phyloP scores from a whole-genome alignment of 2,329 filamentous ascomycete species.

The Apiospora kogelbergensis region DNA sequence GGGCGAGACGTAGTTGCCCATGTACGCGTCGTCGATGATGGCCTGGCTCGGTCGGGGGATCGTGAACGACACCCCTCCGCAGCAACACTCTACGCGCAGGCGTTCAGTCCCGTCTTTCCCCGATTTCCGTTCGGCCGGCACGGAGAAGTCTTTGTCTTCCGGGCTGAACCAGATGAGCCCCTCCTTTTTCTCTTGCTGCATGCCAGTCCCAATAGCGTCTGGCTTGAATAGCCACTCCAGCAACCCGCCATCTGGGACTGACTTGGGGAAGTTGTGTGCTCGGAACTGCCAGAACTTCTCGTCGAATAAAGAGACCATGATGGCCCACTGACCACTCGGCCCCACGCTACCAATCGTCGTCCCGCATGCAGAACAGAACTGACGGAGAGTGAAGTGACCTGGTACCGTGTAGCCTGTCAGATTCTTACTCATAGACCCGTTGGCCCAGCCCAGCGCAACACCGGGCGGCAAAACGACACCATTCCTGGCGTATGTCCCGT shows the following conservation, averaged over 20 bases:
- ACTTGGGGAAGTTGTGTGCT: slow-evolving; percentile 10
- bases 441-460: background rate
- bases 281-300: background rate
- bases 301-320: slow-evolving; percentile 8
- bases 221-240: slow-evolving; percentile 10
- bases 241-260: slow-evolving; percentile 9
- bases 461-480: slow-evolving; percentile 2
- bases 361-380: slow-evolving; percentile 13
- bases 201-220: background rate
- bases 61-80: slow-evolving; percentile 47
- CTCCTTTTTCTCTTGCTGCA: slow-evolving; percentile 4
- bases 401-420: background rate
- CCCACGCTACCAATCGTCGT: background rate
- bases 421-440: background rate
- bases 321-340: background rate
- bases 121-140: slow-evolving; percentile 24
- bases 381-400: background rate
- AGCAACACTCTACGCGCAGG: slow-evolving; percentile 45
- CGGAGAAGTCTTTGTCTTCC: background rate
- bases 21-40: slow-evolving; percentile 28
- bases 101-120: slow-evolving; percentile 37
- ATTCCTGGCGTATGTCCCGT: slow-evolving; percentile 4
- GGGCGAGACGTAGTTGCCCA: slow-evolving; percentile 36
- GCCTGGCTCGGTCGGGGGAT: slow-evolving; percentile 38
- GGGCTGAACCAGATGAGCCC: slow-evolving; percentile 11